Evolutionary conservation across 345 rosid genomes (phyloP), one percentile per base, ranked within the genome.

Genomic region (Cardamine resedifolia): DNA sequence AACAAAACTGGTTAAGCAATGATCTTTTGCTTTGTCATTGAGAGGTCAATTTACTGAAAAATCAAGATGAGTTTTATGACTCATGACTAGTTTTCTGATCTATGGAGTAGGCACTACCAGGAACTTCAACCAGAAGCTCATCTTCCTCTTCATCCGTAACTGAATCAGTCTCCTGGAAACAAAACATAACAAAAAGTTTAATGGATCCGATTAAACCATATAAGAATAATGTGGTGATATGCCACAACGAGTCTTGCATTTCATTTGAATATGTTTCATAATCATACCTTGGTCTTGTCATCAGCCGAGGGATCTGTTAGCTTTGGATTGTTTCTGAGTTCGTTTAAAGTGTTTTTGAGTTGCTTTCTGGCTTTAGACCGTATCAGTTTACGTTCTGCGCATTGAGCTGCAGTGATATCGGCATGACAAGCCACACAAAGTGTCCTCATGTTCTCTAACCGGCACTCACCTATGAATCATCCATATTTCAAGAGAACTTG

Each of bases 361-460:
- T 80, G 90, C 73, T 77, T 82, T 85, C 78, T 88, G 21, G 90
- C 88, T 74, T 80, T 76, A n/a, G 69, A 83, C 80, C 87, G 81
- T 47, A 80, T 65, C 47, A 58, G 4, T 45, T 82, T 80, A 12
- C 93, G 82, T 73, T 90, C 98, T 63, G 77, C 83, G 10, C 88
- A 77, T 73, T 87, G 98, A 48, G 74, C 90, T 12, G 84, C 83
- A 30, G 98, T 89, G 30, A 91, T 95, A 72, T 86, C 87, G 39
- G 73, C 79, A 77, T 94, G 98, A 72, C 98, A 94, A 45, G 95
- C 90, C 69, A 89, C 95, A 70, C 97, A 91, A 11, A 91, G 92
- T 55, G 96, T 94, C 85, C 96, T 83, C 97, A 93, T 84, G 78
- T 94, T 94, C 81, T 90, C 96, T 71, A 91, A 83, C 78, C 79